Evolutionary conservation across 306 rosid genomes (phyloP), one percentile per base, ranked within the genome.

Genomic region (Castanea crenata): DNA sequence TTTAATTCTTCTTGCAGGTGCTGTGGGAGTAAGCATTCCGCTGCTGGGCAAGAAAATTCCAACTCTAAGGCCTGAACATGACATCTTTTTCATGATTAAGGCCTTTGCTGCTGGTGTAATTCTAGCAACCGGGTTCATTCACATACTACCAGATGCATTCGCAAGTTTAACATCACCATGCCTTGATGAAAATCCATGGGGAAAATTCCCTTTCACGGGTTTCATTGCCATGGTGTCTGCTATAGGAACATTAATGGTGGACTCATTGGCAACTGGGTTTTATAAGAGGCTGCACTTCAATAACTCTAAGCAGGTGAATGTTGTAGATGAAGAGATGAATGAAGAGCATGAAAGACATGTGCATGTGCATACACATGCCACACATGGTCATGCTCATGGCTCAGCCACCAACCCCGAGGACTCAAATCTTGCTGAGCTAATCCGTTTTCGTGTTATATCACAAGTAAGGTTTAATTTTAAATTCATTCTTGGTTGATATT

Each of bases 341-440:
- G 85, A 83, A 59, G 84, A 71, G 29, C 99, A 88, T 76, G 86
- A 76, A 32, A 94, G 89, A 78, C 99, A 93, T 72, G 84, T 95
- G 11, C 99, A 95, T 85, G 97, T 93, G 21, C 99, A 91, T 79
- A 93, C 97, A 1, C 99, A 95, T 79, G 92, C 97, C 64, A 88
- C 99, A 1, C 99, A 95, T 61, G 99, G 99, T 14, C 99, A 93
- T 78, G 88, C 98, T 70, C 97, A 95, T 76, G 99, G 98, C 61
- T 78, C 98, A 32, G 34, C 88, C 72, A 8, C 31, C 18, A 77
- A 90, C 11, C 15, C 88, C 55, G 71, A 72, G 15, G 83, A 81
- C 46, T 34, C 52, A 58, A 85, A 23, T 55, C 91, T 13, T 86
- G 83, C 6, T 15, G 81, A 89, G 52, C 69, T 90, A 3, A 77